Evolutionary conservation across 306 rosid species (phyloP).

Genomic region (Vicia sativa): DNA sequence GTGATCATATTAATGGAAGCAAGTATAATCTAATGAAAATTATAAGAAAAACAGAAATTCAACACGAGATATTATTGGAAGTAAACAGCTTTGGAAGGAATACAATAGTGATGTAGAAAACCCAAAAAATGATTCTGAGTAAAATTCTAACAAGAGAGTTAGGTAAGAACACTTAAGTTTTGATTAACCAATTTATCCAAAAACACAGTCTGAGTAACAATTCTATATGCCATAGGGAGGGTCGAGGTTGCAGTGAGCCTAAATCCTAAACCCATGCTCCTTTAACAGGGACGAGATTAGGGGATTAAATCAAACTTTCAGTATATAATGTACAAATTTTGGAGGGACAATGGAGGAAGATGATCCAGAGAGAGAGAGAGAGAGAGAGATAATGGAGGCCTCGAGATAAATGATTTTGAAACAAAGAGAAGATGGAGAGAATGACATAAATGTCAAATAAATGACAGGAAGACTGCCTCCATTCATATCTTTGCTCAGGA

Average conservation of each 20-base stretch:
- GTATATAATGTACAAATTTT: neutral
- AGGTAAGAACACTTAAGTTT: neutral
- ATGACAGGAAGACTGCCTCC: neutral
- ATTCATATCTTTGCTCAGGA: neutral
- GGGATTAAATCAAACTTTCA: neutral
- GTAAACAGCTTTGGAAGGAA: neutral
- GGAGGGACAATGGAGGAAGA: neutral
- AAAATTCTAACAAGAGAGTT: constrained; percentile 1
- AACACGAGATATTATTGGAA: neutral
- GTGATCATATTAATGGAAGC: neutral
- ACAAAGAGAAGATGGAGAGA: neutral
- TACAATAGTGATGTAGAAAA: neutral
- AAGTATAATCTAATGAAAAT: constrained; percentile 8
- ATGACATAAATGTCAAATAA: neutral
- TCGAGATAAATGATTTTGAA: neutral
- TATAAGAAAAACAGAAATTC: neutral
- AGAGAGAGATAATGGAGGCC: neutral
- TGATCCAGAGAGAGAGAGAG: too few relatives aligned
- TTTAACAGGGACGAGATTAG: neutral
- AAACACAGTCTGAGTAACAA: constrained; percentile 9
- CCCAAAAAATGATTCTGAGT: neutral
- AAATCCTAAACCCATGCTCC: neutral
- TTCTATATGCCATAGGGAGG: neutral
- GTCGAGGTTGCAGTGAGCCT: constrained; percentile 9
- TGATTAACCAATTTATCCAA: constrained; percentile 6